phyloP scores from a whole-genome alignment of 2,329 filamentous ascomycete species.

The Nemania sp. region DNA sequence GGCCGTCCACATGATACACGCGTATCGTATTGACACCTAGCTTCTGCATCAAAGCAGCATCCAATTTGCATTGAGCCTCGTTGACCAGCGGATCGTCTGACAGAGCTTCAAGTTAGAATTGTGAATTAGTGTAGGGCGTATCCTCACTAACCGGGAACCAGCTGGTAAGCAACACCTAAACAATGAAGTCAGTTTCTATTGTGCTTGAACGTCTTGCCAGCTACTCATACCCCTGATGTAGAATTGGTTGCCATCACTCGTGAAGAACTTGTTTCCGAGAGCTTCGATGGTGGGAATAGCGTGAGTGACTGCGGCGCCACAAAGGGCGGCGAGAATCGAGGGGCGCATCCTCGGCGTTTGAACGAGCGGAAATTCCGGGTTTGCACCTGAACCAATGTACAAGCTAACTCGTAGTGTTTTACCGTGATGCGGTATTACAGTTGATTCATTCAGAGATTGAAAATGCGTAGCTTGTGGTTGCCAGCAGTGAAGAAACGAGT shows the following conservation, averaged over 20 bases:
- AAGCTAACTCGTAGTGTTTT: background rate
- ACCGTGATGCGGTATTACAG: background rate
- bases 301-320: slow-evolving; percentile 40
- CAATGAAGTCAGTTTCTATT: slow-evolving; percentile 14
- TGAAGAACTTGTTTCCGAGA: slow-evolving; percentile 84
- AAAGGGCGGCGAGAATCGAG: slow-evolving; percentile 41
- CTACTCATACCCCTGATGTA: slow-evolving; percentile 71
- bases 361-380: slow-evolving; percentile 11
- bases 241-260: slow-evolving; percentile 77
- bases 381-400: background rate
- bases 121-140: background rate
- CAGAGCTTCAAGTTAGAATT: slow-evolving; percentile 14
- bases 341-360: slow-evolving; percentile 43
- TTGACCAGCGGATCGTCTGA: slow-evolving; percentile 74
- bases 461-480: background rate
- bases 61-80: slow-evolving; percentile 73
- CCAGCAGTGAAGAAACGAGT: background rate
- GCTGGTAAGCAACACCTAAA: slow-evolving; percentile 73
- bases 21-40: slow-evolving; percentile 83
- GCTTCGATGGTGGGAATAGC: slow-evolving; percentile 54
- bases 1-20: slow-evolving; percentile 82
- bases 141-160: slow-evolving; percentile 46
- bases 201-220: background rate
- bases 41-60: slow-evolving; percentile 76
- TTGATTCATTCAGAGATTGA: no score